These are phyloP conservation scores for Hypoxylon sp. DNA, from an alignment of 2,329 filamentous ascomycete genomes.

Conservation along the genomic window DNA sequence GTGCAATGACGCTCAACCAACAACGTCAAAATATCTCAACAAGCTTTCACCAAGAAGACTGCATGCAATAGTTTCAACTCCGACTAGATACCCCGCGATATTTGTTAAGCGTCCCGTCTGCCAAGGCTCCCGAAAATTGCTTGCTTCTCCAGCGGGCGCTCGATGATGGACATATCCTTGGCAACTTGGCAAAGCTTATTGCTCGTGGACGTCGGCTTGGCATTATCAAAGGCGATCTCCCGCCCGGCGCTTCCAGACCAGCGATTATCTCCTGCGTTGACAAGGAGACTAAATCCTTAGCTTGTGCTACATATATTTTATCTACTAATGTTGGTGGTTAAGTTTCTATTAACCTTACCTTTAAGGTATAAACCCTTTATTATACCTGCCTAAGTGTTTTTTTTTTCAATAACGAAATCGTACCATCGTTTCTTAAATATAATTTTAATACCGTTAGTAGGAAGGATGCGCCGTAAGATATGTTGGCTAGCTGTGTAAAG, in stretches of 20 bases:
- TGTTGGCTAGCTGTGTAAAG: too few species aligned
- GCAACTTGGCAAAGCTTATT: conserved; percentile 58
- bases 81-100: conserved; percentile 43
- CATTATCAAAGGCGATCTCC: conserved; percentile 43
- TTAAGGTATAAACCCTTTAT: too few species aligned
- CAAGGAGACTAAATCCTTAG: conserved; percentile 14
- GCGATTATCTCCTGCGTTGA: conserved; percentile 19
- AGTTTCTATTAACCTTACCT: too few species aligned
- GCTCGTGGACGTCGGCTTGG: conserved; percentile 52
- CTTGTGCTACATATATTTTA: conserved; percentile 10
- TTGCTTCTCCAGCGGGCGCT: conserved; percentile 36
- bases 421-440: too few species aligned
- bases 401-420: too few species aligned
- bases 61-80: conserved; percentile 25
- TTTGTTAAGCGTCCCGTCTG: conserved; percentile 27
- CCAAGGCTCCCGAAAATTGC: conserved; percentile 40
- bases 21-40: conserved; percentile 7
- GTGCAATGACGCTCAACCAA: neutral
- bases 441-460: too few species aligned
- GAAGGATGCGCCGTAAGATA: too few species aligned
- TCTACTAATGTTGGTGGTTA: conserved; percentile 11
- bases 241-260: conserved; percentile 23
- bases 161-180: conserved; percentile 42
- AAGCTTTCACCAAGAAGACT: conserved; percentile 6
- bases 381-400: too few species aligned